These are phyloP conservation scores for Lobosporangium transversale DNA, from an alignment of 192 early-diverging fungal species.

Conservation along the genomic window DNA sequence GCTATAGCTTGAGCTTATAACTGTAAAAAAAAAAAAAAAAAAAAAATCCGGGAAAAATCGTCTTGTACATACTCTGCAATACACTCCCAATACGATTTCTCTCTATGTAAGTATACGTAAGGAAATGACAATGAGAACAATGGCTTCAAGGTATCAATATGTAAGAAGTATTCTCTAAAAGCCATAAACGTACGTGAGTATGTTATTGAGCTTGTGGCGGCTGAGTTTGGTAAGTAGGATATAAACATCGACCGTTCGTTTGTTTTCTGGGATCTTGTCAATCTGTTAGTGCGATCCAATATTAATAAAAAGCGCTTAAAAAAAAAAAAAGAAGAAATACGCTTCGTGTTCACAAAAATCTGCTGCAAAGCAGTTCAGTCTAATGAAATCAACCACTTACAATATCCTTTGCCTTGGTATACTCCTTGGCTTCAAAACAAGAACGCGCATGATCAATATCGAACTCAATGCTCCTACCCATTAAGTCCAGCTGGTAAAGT, in stretches of 20 bases:
- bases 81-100: conserved; percentile 28
- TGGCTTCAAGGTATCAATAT: too few species aligned
- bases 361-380: background rate
- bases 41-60: too few species aligned
- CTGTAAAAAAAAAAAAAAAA: too few species aligned
- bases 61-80: conserved; percentile 25
- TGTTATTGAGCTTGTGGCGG: background rate
- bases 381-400: conserved; percentile 5
- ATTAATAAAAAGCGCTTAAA: too few species aligned
- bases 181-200: too few species aligned
- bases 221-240: conserved; percentile 8
- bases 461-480: background rate
- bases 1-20: too few species aligned
- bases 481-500: too few species aligned
- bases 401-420: background rate
- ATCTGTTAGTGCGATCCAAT: too few species aligned
- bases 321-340: too few species aligned
- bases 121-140: too few species aligned
- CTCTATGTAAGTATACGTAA: conserved; percentile 12
- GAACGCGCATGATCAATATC: conserved; percentile 11
- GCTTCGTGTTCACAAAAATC: too few species aligned
- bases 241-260: conserved; percentile 15
- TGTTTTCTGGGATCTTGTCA: conserved; percentile 14
- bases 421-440: conserved; percentile 6
- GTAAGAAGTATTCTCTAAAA: too few species aligned